Base-by-base conservation (phyloP, 2,329 filamentous ascomycete genomes). In the Alternaria infectoria region DNA sequence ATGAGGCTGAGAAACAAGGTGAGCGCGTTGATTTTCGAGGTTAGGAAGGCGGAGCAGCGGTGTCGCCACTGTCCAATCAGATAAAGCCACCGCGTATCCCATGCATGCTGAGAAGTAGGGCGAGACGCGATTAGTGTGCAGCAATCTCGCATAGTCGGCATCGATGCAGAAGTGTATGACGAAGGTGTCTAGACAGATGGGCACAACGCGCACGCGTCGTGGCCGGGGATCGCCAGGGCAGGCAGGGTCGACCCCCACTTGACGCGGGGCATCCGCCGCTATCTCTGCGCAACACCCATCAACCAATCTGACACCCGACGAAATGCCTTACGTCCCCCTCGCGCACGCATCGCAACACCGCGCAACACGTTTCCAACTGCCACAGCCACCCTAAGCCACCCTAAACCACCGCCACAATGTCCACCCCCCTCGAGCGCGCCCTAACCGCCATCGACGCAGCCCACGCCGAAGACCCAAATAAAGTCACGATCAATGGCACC, bases 381-480 rank as follows among this genome's bases (percentile, higher is more conserved):
- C 25, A 8, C 6, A 54, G 0, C 50, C 25, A 4, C 25, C 17
- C 11, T 49, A 12, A 26, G 40, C 6, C 52, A 19, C 3, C 12
- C 12, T 8, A 2, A 36, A 5, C 21, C 13, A 7, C n/a, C 36
- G 17, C 40, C 9, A 61, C 23, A 17, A 73, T 74, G 67, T 45
- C 70, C 1, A 64, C 67, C 15, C 68, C 74, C 23, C 81, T 78
- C 70, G 65, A 73, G 6, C 71, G 74, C 45, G 91, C 90, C 25
- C 82, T 93, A 44, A 77, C 83, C 40, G 85, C 89, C 69, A 94
- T 96, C 74, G 92, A 96, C 81, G 85, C 86, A 58, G 92, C 90
- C 0, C 91, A 93, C 80, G 81, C 87, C 59, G 80, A 86, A 67
- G 91, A 93, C 77, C 90, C 91, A 5, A 90, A 83, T 73, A 85